Base-by-base conservation (phyloP, 2,329 filamentous ascomycete species). In the Verticillium isaacii region DNA sequence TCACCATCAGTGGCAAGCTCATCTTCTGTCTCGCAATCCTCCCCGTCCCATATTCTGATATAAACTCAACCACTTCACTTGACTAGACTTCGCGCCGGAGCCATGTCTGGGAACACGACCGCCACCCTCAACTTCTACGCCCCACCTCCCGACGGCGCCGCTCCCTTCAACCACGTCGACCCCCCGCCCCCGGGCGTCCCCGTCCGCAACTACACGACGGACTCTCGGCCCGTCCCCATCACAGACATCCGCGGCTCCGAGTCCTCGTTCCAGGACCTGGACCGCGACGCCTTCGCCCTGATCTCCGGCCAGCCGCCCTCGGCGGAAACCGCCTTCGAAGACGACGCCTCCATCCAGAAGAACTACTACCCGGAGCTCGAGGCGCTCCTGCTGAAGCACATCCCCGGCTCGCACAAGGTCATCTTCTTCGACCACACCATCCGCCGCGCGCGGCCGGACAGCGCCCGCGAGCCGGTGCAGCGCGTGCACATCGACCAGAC, bases 391-490 rank as follows among this genome's bases (percentile, higher is more conserved):
- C 77, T 93, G 2, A 77, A 85, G 15, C 75, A 85, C 62, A 80
- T 96, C 17, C 87, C 89, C 0, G 90, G 89, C 60, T 82, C 85
- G 32, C 81, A 84, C 61, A 81, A 82, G 5, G 80, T 96, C 34
- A 79, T 91, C 67, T 78, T 96, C 71, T 97, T 96, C 76, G 92
- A 96, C 79, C 91, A 97, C 78, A 96, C 92, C 8, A 86, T 96
- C 73, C 89, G 93, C n/a, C 85, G 90, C 52, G 80, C 85, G 12
- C 72, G 75, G 2, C 82, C 86, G 0, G 74, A 78, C 60, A 84
- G 89, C 0, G 73, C 75, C n/a, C 85, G 92, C 57, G 80, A 78
- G 1, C 92, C 93, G 2, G 92, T 96, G 0, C 85, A 80, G 14
- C 75, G 84, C 50, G 90, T 90, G 0, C 93, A 97, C 74, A 90